These are phyloP conservation scores for Phaeolepiota aurea DNA, from an alignment of 768 basidiomycete genomes.

Conservation along the genomic window DNA sequence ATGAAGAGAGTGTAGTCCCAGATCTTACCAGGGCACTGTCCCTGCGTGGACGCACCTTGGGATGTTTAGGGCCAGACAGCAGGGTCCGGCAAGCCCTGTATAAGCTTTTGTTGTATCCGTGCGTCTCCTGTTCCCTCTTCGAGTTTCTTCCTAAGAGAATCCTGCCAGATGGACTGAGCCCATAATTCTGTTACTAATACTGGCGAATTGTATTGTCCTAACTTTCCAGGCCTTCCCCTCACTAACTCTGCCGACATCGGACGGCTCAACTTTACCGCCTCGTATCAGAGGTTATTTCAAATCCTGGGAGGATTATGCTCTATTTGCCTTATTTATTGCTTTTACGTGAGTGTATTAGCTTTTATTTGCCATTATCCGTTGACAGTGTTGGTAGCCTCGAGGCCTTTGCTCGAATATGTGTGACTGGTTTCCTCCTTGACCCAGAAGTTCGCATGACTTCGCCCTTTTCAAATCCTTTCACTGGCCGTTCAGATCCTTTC, in stretches of 20 bases:
- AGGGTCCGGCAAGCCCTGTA: slow-evolving; percentile 55
- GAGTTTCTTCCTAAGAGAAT: slow-evolving; percentile 1
- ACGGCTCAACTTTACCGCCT: slow-evolving; percentile 30
- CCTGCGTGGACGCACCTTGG: slow-evolving; percentile 73
- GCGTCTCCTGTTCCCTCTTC: slow-evolving; percentile 21
- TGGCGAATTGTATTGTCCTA: slow-evolving; percentile 75
- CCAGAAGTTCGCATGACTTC: slow-evolving; percentile 57
- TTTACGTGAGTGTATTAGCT: slow-evolving; percentile 63
- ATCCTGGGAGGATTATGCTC: slow-evolving; percentile 78
- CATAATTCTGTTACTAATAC: slow-evolving; percentile 71
- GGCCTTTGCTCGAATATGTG: slow-evolving; percentile 79
- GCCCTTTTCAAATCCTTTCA: slow-evolving; percentile 33
- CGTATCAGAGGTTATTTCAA: slow-evolving; percentile 69
- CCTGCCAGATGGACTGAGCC: slow-evolving; percentile 76
- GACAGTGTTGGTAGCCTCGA: slow-evolving; percentile 51
- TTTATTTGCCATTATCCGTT: not conserved
- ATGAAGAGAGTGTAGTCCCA: slow-evolving; percentile 28
- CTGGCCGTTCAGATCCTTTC: slow-evolving; percentile 19
- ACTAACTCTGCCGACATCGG: slow-evolving; percentile 41
- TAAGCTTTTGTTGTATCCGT: slow-evolving; percentile 66
- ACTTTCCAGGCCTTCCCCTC: slow-evolving; percentile 70
- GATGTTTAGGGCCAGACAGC: slow-evolving; percentile 66
- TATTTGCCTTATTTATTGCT: slow-evolving; percentile 77
- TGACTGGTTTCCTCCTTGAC: slow-evolving; percentile 84
- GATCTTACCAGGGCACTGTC: slow-evolving; percentile 38